Evolutionary conservation across 2,329 filamentous ascomycete species (phyloP).

Genomic region (Colletotrichum sp.): DNA sequence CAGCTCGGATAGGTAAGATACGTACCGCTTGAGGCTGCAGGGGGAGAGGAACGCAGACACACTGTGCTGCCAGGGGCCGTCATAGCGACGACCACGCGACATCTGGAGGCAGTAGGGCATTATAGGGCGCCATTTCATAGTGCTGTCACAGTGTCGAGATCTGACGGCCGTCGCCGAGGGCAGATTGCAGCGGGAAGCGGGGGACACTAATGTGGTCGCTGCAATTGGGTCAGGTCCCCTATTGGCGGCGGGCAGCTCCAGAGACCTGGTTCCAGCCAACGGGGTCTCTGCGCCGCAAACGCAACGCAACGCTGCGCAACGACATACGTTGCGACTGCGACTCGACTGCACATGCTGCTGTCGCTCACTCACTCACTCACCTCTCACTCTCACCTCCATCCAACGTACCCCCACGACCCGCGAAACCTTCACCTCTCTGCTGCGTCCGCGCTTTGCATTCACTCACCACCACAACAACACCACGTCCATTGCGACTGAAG

Average conservation of each 20-base stretch:
- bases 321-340: conserved; percentile 12
- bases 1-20: background rate
- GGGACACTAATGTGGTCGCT: background rate
- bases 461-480: background rate
- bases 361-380: background rate
- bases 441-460: background rate
- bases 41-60: background rate
- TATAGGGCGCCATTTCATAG: background rate
- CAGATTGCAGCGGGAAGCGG: conserved; percentile 8
- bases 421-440: background rate
- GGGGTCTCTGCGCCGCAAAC: conserved; percentile 6
- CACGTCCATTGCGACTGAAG: background rate
- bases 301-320: conserved; percentile 17
- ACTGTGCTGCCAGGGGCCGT: conserved; percentile 14
- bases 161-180: background rate
- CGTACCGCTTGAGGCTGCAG: background rate
- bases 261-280: background rate
- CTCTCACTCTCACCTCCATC: background rate
- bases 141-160: conserved; percentile 1
- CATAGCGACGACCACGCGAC: background rate
- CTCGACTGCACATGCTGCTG: background rate
- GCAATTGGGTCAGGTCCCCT: background rate
- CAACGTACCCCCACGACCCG: background rate
- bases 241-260: background rate
- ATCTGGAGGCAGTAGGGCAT: background rate